phyloP scores from a whole-genome alignment of 2,329 filamentous ascomycete species.

The Cordyceps tenuipes region DNA sequence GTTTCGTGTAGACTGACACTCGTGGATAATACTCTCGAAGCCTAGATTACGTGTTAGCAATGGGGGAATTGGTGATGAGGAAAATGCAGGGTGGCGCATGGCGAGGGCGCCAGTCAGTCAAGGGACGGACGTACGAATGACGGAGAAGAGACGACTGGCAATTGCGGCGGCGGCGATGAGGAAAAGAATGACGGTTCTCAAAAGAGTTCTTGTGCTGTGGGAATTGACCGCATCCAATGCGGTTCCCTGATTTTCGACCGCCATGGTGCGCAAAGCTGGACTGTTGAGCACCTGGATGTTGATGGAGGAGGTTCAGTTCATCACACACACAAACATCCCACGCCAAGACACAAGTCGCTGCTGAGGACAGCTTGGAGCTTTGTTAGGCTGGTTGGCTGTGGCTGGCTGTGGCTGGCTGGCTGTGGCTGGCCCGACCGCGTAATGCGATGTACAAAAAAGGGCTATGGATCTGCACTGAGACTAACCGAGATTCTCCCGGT shows the following conservation, averaged over 20 bases:
- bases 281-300: slow-evolving; percentile 21
- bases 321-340: slow-evolving; percentile 9
- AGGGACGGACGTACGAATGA: slow-evolving; percentile 72
- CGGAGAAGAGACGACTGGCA: slow-evolving; percentile 91
- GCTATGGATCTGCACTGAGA: slow-evolving; percentile 17
- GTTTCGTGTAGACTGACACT: slow-evolving; percentile 60
- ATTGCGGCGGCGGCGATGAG: slow-evolving; percentile 89
- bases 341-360: not conserved
- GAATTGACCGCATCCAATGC: slow-evolving; percentile 67
- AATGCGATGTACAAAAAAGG: slow-evolving; percentile 15
- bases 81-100: not conserved
- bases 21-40: slow-evolving; percentile 99
- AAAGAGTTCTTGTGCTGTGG: slow-evolving; percentile 72
- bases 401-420: too few species aligned
- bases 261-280: slow-evolving; percentile 31
- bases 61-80: not conserved
- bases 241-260: slow-evolving; percentile 38
- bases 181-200: slow-evolving; percentile 82
- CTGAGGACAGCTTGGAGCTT: slow-evolving; percentile 41
- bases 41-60: slow-evolving; percentile 43
- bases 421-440: slow-evolving; percentile 1
- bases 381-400: not conserved
- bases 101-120: not conserved
- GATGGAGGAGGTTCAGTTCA: slow-evolving; percentile 21
- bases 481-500: slow-evolving; percentile 12